Evolutionary conservation across 257 asterid species (phyloP), one percentile per base, ranked within the genome.

Genomic region (Forsythia suspensa): DNA sequence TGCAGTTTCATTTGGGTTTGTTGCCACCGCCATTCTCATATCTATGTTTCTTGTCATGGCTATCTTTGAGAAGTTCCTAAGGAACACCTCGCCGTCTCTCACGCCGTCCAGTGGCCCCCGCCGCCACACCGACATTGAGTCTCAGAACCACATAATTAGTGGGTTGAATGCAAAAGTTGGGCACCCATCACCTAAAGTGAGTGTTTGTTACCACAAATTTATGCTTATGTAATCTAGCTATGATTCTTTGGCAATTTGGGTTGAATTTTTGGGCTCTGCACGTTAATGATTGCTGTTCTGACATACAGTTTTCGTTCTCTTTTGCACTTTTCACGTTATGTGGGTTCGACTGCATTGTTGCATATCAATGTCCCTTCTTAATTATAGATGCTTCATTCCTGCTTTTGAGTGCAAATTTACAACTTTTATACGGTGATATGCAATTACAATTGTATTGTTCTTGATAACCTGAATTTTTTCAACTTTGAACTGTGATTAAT

Each of bases 1-100:
- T 52, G 97, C 98, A 6, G 96, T 94, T 46, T 94, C 98, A 3
- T 94, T 94, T 72, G 98, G 98, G 73, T 94, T 94, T 81, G 97
- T 94, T 1, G 98, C 98, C 70, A 94, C 98, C 73, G 98, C 97
- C 29, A 88, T 94, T 80, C 97, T 94, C 38, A 91, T 94, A 57
- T 92, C 97, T 24, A 94, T 94, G 97, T 94, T 94, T 73, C 97
- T 94, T 38, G 92, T 94, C 12, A 94, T 94, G 98, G 98, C 98
- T 36, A 89, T 94, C 5, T 92, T 94, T 61, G 98, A 94, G 84
- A 88, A 93, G 89, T 87, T 94, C 79, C 88, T 92, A 5, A 80
- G 97, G 40, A 87, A 90, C 12, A 85, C 90, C 29, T 80, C 97
- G 66, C 87, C 95, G 77, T 79, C 80, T 11, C 76, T 83, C 59